phyloP scores from a whole-genome alignment of 352 stramenopile genomes.

The Saprolegnia parasitica region DNA sequence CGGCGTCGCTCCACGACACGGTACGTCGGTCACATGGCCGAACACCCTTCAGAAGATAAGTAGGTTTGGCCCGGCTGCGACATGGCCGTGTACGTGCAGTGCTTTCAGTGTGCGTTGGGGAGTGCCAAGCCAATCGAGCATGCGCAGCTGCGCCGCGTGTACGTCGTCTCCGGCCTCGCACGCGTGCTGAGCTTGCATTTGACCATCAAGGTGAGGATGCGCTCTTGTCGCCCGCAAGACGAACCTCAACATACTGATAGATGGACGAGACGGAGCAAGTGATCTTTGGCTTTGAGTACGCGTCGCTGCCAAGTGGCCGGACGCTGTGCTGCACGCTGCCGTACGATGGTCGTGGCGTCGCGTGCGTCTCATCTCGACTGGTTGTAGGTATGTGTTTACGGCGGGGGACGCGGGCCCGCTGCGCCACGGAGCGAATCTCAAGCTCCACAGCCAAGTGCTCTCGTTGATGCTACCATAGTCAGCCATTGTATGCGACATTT shows the following conservation, averaged over 20 bases:
- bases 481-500: too few species aligned
- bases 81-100: slow-evolving; percentile 21
- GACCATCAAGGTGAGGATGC: slow-evolving; percentile 8
- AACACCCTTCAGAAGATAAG: too few species aligned
- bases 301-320: background rate
- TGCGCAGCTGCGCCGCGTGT: slow-evolving; percentile 13
- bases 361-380: background rate
- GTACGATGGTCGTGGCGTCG: background rate
- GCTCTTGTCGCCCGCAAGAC: too few species aligned
- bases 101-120: slow-evolving; percentile 11
- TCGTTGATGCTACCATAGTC: background rate
- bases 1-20: background rate
- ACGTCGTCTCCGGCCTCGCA: background rate
- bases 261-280: slow-evolving; percentile 1
- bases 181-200: background rate
- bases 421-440: slow-evolving; percentile 12
- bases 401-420: background rate
- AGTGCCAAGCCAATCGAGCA: background rate
- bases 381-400: slow-evolving; percentile 3
- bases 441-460: slow-evolving; percentile 7
- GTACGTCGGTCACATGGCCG: background rate
- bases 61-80: slow-evolving; percentile 20
- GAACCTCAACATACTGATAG: too few species aligned
- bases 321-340: background rate
- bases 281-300: background rate